These are phyloP conservation scores for Quercus phellos DNA, from an alignment of 331 rosid species.

Conservation along the genomic window DNA sequence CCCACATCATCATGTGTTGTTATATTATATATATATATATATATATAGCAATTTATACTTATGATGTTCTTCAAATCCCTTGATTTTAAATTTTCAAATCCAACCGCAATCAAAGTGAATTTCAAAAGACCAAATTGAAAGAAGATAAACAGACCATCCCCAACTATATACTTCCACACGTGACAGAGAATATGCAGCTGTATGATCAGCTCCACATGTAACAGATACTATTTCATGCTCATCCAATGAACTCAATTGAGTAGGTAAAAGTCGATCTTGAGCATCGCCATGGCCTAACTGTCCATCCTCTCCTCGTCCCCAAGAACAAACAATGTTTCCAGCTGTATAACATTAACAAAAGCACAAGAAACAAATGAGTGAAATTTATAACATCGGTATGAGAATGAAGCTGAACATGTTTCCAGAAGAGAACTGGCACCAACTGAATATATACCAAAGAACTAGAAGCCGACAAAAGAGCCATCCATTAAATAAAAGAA, in stretches of 20 bases:
- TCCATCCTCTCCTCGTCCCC: constrained; percentile 99
- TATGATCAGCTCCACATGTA: constrained; percentile 96
- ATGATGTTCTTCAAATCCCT: no score
- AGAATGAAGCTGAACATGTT: neutral
- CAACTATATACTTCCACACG: constrained; percentile 64
- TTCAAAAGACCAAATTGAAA: constrained; percentile 4
- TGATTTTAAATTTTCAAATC: no score
- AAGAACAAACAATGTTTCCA: constrained; percentile 83
- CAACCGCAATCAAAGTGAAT: neutral
- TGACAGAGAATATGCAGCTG: constrained; percentile 61
- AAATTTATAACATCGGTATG: neutral
- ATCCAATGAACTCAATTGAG: constrained; percentile 68
- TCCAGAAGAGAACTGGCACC: neutral
- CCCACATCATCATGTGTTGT: no score
- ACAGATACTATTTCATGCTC: constrained; percentile 60
- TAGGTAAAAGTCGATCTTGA: constrained; percentile 64
- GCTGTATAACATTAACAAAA: constrained; percentile 40
- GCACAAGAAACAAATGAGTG: neutral
- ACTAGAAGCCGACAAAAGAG: neutral
- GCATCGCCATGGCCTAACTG: constrained; percentile 94
- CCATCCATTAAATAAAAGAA: neutral
- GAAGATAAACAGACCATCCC: constrained; percentile 73
- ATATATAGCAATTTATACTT: no score
- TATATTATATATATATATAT: no score
- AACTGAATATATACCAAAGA: neutral